Conservation (phyloP, 1,139 yeast species). For the Yamadazyma songkhlaensis region DNA sequence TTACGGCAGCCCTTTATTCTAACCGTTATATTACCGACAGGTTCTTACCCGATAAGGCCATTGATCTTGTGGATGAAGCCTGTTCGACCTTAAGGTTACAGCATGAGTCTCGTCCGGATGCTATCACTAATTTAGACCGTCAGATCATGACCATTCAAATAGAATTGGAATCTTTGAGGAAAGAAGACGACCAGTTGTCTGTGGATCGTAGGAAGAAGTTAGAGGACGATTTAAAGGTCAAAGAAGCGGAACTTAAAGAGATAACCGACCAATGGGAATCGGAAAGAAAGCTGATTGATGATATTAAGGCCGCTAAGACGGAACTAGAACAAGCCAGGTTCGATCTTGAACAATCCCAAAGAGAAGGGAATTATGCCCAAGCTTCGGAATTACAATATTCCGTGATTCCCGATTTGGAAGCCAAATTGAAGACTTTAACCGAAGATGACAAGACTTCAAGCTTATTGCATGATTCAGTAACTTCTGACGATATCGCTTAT, state of each 20-base stretch:
- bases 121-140: slow-evolving; percentile 85
- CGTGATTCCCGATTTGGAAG: slow-evolving; percentile 75
- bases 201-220: slow-evolving; percentile 66
- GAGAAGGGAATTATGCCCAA: slow-evolving; percentile 79
- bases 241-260: slow-evolving; percentile 62
- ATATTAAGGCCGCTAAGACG: slow-evolving; percentile 73
- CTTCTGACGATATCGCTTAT: slow-evolving; percentile 88
- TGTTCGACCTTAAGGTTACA: slow-evolving; percentile 91
- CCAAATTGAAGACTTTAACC: slow-evolving; percentile 44
- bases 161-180: slow-evolving; percentile 87
- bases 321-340: slow-evolving; percentile 80
- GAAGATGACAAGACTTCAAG: slow-evolving; percentile 36
- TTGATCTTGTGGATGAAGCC: slow-evolving; percentile 95
- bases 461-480: slow-evolving; percentile 86
- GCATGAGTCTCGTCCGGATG: slow-evolving; percentile 96
- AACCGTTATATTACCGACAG: slow-evolving; percentile 91
- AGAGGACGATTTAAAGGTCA: slow-evolving; percentile 60
- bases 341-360: slow-evolving; percentile 77
- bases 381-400: slow-evolving; percentile 92
- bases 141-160: slow-evolving; percentile 91
- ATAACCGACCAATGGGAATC: slow-evolving; percentile 83
- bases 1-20: slow-evolving; percentile 88
- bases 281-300: slow-evolving; percentile 72
- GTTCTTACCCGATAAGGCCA: slow-evolving; percentile 92
- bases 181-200: slow-evolving; percentile 86